Percentiles rank a stretch among this genome's conserved stretches.
phyloP scores from a whole-genome alignment of 345 rosid genomes.

The Ailanthus altissimus region DNA sequence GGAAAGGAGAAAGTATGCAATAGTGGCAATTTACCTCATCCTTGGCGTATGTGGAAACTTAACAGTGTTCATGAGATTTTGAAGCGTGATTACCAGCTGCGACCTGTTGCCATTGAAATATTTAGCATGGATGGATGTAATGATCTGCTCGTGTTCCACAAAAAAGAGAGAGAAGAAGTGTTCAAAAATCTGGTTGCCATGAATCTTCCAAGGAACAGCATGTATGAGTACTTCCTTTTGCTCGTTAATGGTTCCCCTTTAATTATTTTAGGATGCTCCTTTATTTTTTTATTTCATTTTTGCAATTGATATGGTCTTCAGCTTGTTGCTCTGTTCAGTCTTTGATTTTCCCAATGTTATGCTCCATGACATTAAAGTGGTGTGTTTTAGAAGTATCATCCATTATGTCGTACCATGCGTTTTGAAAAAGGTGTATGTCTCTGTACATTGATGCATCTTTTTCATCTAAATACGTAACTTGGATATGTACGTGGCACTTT shows the following conservation, averaged over 20 bases:
- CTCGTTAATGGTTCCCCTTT: conserved; percentile 7
- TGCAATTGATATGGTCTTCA: background rate
- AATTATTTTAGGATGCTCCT: background rate
- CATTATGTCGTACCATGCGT: background rate
- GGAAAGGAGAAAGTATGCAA: conserved; percentile 87
- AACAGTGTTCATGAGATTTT: conserved; percentile 90
- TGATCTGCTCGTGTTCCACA: conserved; percentile 95
- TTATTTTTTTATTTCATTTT: conserved; percentile 6
- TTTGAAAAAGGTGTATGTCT: background rate
- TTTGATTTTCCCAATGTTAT: background rate
- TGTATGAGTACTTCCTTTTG: conserved; percentile 48
- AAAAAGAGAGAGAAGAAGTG: conserved; percentile 98
- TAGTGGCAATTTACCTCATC: conserved; percentile 85
- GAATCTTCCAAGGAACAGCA: conserved; percentile 96
- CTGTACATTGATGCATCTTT: background rate
- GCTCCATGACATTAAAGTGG: background rate
- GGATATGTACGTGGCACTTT: background rate
- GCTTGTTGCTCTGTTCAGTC: background rate
- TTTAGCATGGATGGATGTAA: conserved; percentile 99
- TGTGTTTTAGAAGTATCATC: background rate
- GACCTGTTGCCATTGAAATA: conserved; percentile 98
- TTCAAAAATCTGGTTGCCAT: conserved; percentile 90
- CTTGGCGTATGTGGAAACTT: conserved; percentile 99
- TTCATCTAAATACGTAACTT: background rate
- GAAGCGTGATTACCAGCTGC: conserved; percentile 98